Conservation (phyloP, 2,329 filamentous ascomycete genomes). For the Rachicladosporium sp. region DNA sequence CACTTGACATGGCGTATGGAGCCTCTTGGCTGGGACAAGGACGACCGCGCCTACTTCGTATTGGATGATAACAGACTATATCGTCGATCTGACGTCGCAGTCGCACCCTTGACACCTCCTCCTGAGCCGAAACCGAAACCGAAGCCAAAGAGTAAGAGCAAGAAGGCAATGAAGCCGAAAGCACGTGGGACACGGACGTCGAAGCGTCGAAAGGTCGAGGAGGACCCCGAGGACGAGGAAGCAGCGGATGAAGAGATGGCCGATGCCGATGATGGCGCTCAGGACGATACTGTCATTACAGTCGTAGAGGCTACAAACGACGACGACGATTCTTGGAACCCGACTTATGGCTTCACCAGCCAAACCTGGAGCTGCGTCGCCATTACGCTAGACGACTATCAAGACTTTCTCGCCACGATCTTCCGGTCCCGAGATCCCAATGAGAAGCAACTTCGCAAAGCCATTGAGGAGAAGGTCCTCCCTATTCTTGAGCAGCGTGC, state of each 20-base stretch:
- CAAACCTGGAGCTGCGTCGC: conserved; percentile 88
- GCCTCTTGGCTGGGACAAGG: conserved; percentile 74
- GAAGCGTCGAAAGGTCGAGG: conserved; percentile 55
- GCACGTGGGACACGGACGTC: conserved; percentile 47
- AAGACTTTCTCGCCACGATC: conserved; percentile 56
- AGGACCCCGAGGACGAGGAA: conserved; percentile 29
- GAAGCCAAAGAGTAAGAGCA: conserved; percentile 48
- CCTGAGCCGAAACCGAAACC: conserved; percentile 41
- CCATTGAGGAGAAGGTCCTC: conserved; percentile 64
- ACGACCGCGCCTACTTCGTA: conserved; percentile 79
- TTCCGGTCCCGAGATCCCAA: conserved; percentile 69
- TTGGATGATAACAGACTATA: conserved; percentile 92
- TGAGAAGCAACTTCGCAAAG: conserved; percentile 63
- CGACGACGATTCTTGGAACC: conserved; percentile 17
- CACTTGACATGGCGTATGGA: conserved; percentile 47
- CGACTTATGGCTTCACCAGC: conserved; percentile 49
- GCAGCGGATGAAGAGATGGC: conserved; percentile 31
- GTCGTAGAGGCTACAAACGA: conserved; percentile 21
- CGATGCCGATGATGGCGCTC: conserved; percentile 23
- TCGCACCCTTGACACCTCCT: conserved; percentile 39
- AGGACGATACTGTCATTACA: conserved; percentile 25
- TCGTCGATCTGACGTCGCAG: conserved; percentile 64
- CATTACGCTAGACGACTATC: conserved; percentile 67
- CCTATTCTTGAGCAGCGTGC: conserved; percentile 72
- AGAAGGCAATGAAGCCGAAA: conserved; percentile 42